Evolutionary conservation across 2,329 filamentous ascomycete species (phyloP), one percentile per base, ranked within the genome.

Genomic region (Domatiomyces catenatus): DNA sequence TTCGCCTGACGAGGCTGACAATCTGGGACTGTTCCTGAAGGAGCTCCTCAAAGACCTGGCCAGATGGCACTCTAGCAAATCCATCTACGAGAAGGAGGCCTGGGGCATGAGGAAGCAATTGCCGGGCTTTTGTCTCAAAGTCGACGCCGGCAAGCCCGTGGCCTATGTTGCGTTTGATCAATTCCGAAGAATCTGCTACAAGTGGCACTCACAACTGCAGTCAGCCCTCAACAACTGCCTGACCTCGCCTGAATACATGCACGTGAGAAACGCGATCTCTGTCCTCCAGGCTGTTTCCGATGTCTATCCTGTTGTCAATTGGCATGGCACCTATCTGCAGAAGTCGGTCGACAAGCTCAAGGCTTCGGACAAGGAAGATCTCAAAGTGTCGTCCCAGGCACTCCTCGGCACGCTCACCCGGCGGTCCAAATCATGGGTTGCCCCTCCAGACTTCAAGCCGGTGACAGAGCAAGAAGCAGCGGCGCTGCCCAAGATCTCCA

Each of bases 231-330:
- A 88, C 63, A 76, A 77, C 39, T 95, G 90, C 63, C 74, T 98
- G 46, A 79, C 80, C 17, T 83, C 83, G 24, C 81, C 79, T 28
- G 90, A 96, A 67, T 98, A 92, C 77, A 95, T 95, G 84, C 89
- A 95, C 65, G 94, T 96, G 63, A 82, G 90, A 50, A 98, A 98
- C 64, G 87, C 88, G 44, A 93, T 96, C 58, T 92, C 84, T 52
- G 75, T 96, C 3, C 73, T 98, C 52, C 93, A 92, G 63, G 76
- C 79, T 8, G 75, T 94, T 46, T 77, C 86, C 20, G 80, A 87
- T 48, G 76, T 81, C 60, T 98, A 94, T 73, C 93, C 92, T 3
- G 83, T 82, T 15, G 79, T 96, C 52, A 87, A 94, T 62, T 92
- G 87, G 65, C 90, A 94, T 75, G 92, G 86, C 32, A 61, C 62